Percentiles rank a stretch among this genome's conserved stretches.
These are phyloP conservation scores for Phytophthora melonis DNA, from an alignment of 352 stramenopile genomes.

Conservation along the genomic window DNA sequence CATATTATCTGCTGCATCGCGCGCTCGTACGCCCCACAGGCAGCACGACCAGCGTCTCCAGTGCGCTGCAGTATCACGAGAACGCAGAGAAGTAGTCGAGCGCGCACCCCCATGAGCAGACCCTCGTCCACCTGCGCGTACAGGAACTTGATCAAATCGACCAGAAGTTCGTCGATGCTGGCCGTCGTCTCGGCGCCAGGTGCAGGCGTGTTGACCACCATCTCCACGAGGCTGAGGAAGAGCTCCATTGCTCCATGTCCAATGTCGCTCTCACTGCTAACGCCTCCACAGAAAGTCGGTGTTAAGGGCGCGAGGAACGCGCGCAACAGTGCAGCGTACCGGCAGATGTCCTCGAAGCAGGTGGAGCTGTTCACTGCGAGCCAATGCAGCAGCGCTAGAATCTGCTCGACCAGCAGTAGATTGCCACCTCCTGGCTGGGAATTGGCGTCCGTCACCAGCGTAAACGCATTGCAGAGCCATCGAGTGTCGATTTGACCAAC, in stretches of 20 bases:
- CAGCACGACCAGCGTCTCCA: constrained; percentile 58
- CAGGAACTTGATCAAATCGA: constrained; percentile 47
- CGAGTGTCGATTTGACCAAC: constrained; percentile 33
- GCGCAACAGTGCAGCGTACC: constrained; percentile 36
- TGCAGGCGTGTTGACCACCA: constrained; percentile 38
- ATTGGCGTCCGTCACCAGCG: constrained; percentile 22
- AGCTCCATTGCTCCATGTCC: constrained; percentile 27
- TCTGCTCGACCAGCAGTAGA: constrained; percentile 39
- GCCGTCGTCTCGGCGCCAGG: constrained; percentile 32
- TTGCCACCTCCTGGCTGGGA: neutral
- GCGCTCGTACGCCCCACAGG: constrained; percentile 60
- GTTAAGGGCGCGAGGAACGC: constrained; percentile 32
- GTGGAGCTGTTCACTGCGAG: constrained; percentile 27
- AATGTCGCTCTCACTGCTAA: neutral
- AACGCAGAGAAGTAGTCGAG: constrained; percentile 60
- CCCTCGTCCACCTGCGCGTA: constrained; percentile 51
- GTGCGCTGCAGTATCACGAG: constrained; percentile 66
- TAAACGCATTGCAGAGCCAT: constrained; percentile 38
- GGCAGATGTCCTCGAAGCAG: constrained; percentile 44
- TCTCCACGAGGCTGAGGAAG: constrained; percentile 45
- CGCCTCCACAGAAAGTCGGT: constrained; percentile 25
- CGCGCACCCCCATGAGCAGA: constrained; percentile 45
- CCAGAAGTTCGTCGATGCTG: constrained; percentile 49
- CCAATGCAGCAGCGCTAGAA: constrained; percentile 47
- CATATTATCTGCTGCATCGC: constrained; percentile 63